Base-by-base conservation (phyloP, 2,329 filamentous ascomycete genomes). In the Penicillium occitanis region DNA sequence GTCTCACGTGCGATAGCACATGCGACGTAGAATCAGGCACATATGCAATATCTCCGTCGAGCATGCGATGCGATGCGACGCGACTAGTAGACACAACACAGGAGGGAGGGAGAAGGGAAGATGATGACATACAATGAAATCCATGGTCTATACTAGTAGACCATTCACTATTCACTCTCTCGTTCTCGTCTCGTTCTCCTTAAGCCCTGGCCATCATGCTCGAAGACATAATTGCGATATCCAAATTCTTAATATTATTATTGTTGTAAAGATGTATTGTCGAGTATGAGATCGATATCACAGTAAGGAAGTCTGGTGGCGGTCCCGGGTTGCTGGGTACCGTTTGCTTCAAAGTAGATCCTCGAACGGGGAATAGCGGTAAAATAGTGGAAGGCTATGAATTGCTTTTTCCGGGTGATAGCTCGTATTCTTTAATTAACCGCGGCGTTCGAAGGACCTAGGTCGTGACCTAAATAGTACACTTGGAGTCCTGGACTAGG, bases 61-160 rank as follows among this genome's bases (percentile, higher is more conserved):
- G 22, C 11, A 50, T 28, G 51, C 40, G 46, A 57, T 57, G 61
- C 33, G 35, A 46, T 40, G 44, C 60, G 30, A 22, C 58, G 28
- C 65, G 30, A 19, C 14, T 13, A 64, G 66, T 61, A 60, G 37
- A 22, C 19, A 59, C 19, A 59, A 42, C n/a, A 42, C 33, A 42
- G 11, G 8, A 50, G 48, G 61, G 64, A 14, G 58, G 61, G 64
- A 14, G 58, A 62, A 58, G 46, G 57, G 30, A 61, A n/a, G 22
- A 37, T 61, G 40, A 65, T 37, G 61, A 50, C 79, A 73, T 70
- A 81, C 79, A 73, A 80, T 80, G 70, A 81, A 80, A 77, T 81
- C 79, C 79, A 81, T 81, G 65, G 63, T 66, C 59, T 44, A 48
- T 33, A 40, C 5, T 17, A 17, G 37, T 30, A 57, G 37, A 46